A percentile compares a stretch with the other conserved stretches of the same genome.
These are phyloP conservation scores for Telfairia occidentalis DNA, from an alignment of 331 rosid genomes.

Conservation along the genomic window DNA sequence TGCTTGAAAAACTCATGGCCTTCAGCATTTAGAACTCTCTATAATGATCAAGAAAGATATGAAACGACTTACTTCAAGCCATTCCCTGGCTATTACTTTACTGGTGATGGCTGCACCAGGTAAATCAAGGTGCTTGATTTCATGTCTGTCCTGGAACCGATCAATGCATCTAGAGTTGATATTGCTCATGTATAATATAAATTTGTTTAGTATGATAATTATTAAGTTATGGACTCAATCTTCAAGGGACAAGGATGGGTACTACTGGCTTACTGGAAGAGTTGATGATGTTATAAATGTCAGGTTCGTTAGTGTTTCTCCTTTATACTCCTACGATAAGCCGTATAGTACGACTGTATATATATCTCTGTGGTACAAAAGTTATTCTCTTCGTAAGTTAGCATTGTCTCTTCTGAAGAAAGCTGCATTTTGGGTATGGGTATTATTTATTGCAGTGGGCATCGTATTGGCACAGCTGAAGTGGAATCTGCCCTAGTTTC, in stretches of 20 bases:
- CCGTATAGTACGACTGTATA: neutral
- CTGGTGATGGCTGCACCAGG: conserved; percentile 98
- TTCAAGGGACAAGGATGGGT: conserved; percentile 94
- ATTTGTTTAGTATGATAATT: neutral
- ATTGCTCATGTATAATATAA: neutral
- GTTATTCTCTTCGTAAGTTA: neutral
- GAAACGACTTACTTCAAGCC: conserved; percentile 95
- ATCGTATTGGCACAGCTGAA: conserved; percentile 99
- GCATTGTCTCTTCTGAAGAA: neutral
- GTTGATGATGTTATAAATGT: conserved; percentile 99
- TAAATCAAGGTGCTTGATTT: neutral
- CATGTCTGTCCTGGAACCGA: conserved; percentile 4
- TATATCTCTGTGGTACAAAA: neutral
- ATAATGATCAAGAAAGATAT: conserved; percentile 92
- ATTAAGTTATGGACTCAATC: conserved; percentile 19
- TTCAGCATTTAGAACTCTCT: conserved; percentile 94
- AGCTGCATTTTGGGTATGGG: neutral
- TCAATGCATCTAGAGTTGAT: neutral
- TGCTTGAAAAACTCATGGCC: conserved; percentile 92
- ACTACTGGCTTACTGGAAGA: conserved; percentile 98
- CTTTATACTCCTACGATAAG: conserved; percentile 11
- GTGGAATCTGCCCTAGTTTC: conserved; percentile 96
- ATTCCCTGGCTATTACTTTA: conserved; percentile 86
- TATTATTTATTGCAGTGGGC: conserved; percentile 53
- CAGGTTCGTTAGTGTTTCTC: conserved; percentile 37